Percentiles rank a stretch among this genome's conserved stretches.
Conservation (phyloP, 192 early-diverging fungal species). For the Backusella liffmaniae region DNA sequence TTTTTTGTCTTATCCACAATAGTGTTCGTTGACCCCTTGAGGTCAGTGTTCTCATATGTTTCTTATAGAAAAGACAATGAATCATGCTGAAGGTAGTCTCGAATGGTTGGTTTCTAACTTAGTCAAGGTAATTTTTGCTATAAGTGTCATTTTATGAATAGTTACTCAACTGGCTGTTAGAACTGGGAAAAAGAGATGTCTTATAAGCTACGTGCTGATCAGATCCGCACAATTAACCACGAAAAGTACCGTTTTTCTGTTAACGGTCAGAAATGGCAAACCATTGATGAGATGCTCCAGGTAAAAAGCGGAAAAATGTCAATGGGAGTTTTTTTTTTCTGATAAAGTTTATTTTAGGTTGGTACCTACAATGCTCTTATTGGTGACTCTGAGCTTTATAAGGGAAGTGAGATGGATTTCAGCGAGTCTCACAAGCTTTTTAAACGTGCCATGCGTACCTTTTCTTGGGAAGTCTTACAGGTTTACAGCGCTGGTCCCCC, state of each 20-base stretch:
- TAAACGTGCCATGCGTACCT: slow-evolving; percentile 37
- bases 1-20: not conserved
- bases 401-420: slow-evolving; percentile 40
- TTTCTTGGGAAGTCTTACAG: slow-evolving; percentile 45
- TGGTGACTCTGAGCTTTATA: slow-evolving; percentile 45
- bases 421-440: slow-evolving; percentile 45
- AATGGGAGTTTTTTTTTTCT: not conserved
- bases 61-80: slow-evolving; percentile 33
- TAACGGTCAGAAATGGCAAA: slow-evolving; percentile 41
- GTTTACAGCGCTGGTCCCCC: slow-evolving; percentile 44
- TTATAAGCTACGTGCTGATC: slow-evolving; percentile 39
- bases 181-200: slow-evolving; percentile 53
- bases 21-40: not conserved
- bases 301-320: slow-evolving; percentile 11
- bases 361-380: slow-evolving; percentile 49
- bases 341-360: slow-evolving; percentile 21
- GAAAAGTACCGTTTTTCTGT: slow-evolving; percentile 44
- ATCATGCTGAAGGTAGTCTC: slow-evolving; percentile 40
- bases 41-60: not conserved
- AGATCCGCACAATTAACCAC: slow-evolving; percentile 44
- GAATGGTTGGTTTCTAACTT: slow-evolving; percentile 40
- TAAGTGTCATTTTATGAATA: not conserved
- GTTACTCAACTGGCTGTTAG: slow-evolving; percentile 2
- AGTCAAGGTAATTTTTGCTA: slow-evolving; percentile 36
- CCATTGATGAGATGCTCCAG: slow-evolving; percentile 43